phyloP scores from a whole-genome alignment of 768 basidiomycete genomes.

The Tulasnella sp. region DNA sequence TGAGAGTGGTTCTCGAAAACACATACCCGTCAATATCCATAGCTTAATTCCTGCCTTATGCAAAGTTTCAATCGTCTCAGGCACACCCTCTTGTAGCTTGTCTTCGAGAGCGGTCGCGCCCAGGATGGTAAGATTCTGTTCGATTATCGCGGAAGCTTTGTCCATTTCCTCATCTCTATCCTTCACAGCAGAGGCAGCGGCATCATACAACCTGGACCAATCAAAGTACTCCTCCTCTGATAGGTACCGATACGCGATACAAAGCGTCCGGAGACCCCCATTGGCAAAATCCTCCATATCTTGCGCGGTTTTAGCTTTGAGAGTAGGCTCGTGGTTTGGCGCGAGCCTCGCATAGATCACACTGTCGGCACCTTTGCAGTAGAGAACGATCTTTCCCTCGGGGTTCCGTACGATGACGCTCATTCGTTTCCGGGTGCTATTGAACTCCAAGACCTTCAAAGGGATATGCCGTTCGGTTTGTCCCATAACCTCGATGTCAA shows the following conservation, averaged over 20 bases:
- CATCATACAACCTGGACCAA: slow-evolving; percentile 75
- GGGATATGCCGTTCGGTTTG: slow-evolving; percentile 71
- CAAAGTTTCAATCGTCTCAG: slow-evolving; percentile 86
- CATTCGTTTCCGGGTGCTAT: slow-evolving; percentile 91
- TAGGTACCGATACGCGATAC: slow-evolving; percentile 72
- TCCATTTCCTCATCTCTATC: slow-evolving; percentile 90
- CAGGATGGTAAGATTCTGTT: slow-evolving; percentile 71
- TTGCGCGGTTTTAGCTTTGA: slow-evolving; percentile 68
- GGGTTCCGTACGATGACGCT: slow-evolving; percentile 81
- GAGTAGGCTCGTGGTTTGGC: slow-evolving; percentile 55
- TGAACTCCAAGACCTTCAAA: slow-evolving; percentile 84
- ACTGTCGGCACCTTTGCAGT: slow-evolving; percentile 95
- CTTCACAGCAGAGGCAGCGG: slow-evolving; percentile 61
- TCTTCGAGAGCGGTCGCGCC: slow-evolving; percentile 96
- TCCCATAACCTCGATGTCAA: slow-evolving; percentile 90
- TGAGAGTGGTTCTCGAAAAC: not conserved
- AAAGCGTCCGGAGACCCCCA: slow-evolving; percentile 80
- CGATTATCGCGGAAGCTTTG: slow-evolving; percentile 71
- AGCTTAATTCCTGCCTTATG: slow-evolving; percentile 93
- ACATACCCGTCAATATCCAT: slow-evolving; percentile 87
- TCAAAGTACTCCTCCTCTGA: slow-evolving; percentile 71
- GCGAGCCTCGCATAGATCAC: slow-evolving; percentile 84
- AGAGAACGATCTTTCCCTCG: slow-evolving; percentile 70
- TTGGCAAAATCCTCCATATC: slow-evolving; percentile 96
- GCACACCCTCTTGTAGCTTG: slow-evolving; percentile 93